These are phyloP conservation scores for Candida takata DNA, from an alignment of 805 yeast species.

Conservation along the genomic window DNA sequence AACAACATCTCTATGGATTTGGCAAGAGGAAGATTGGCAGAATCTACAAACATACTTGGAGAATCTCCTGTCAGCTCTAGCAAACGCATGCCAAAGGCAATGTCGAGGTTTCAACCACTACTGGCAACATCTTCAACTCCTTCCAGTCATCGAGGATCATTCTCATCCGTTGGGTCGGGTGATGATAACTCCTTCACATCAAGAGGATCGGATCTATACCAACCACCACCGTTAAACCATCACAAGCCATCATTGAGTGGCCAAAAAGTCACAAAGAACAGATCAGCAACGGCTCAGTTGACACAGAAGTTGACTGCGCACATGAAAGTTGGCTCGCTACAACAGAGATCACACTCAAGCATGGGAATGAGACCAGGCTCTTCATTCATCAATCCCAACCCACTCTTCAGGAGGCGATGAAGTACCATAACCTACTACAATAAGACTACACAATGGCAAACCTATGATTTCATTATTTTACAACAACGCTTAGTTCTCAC, in stretches of 20 bases:
- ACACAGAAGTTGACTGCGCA: conserved; percentile 21
- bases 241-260: no score
- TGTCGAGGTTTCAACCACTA: neutral
- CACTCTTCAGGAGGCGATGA: conserved; percentile 9
- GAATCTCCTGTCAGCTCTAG: conserved; percentile 7
- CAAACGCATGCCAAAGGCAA: neutral
- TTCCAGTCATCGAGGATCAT: conserved; percentile 5
- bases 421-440: neutral
- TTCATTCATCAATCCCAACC: conserved; percentile 8
- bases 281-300: conserved; percentile 19
- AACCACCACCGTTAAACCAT: no score
- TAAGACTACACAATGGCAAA: no score
- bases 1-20: conserved; percentile 7
- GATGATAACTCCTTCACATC: conserved; percentile 11
- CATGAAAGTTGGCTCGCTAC: conserved; percentile 19
- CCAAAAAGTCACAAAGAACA: conserved; percentile 4
- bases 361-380: conserved; percentile 15
- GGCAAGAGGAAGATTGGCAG: conserved; percentile 16
- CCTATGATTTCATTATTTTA: no score
- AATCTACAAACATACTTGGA: conserved; percentile 17
- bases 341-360: conserved; percentile 4
- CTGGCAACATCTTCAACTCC: conserved; percentile 4
- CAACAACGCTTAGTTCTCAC: no score
- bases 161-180: conserved; percentile 12
- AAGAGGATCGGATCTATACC: neutral